These are phyloP conservation scores for Polychytrium aggregatum DNA, from an alignment of 192 early-diverging fungal species.

Conservation along the genomic window DNA sequence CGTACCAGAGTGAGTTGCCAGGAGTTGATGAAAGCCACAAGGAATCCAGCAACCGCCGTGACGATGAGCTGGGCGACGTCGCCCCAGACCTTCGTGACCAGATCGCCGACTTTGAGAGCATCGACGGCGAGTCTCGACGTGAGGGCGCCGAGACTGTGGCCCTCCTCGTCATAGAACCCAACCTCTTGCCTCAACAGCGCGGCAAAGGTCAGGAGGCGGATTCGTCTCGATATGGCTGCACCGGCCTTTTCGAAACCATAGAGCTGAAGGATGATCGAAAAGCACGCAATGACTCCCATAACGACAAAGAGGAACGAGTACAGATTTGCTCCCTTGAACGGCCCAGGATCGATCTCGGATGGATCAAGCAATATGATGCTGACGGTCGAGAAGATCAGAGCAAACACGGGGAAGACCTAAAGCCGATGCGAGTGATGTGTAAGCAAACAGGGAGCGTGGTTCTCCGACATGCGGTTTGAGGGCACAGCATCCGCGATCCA, in stretches of 20 bases:
- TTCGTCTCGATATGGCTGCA: slow-evolving; percentile 21
- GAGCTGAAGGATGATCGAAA: slow-evolving; percentile 32
- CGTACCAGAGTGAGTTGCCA: slow-evolving; percentile 80
- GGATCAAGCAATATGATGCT: slow-evolving; percentile 18
- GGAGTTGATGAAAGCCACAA: slow-evolving; percentile 57
- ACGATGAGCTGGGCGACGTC: slow-evolving; percentile 37
- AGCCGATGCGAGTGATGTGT: too few relatives aligned
- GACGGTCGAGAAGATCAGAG: slow-evolving; percentile 27
- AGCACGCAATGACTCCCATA: slow-evolving; percentile 15
- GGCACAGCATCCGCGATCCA: too few relatives aligned
- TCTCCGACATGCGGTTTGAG: too few relatives aligned
- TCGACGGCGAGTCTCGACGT: slow-evolving; percentile 73
- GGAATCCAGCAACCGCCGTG: slow-evolving; percentile 26
- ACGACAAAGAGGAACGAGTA: slow-evolving; percentile 10
- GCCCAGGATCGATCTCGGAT: slow-evolving; percentile 14
- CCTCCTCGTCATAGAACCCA: slow-evolving; percentile 43
- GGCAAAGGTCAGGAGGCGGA: slow-evolving; percentile 24
- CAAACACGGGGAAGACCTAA: slow-evolving; percentile 62
- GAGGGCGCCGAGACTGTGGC: slow-evolving; percentile 61
- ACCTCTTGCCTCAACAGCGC: slow-evolving; percentile 39
- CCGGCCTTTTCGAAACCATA: slow-evolving; percentile 31
- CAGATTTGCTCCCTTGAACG: slow-evolving; percentile 23
- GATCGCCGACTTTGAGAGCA: slow-evolving; percentile 36
- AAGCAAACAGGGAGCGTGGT: too few relatives aligned
- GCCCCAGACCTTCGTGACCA: slow-evolving; percentile 45